Conservation (phyloP, 2,329 filamentous ascomycete species). For the Fusarium sp. region DNA sequence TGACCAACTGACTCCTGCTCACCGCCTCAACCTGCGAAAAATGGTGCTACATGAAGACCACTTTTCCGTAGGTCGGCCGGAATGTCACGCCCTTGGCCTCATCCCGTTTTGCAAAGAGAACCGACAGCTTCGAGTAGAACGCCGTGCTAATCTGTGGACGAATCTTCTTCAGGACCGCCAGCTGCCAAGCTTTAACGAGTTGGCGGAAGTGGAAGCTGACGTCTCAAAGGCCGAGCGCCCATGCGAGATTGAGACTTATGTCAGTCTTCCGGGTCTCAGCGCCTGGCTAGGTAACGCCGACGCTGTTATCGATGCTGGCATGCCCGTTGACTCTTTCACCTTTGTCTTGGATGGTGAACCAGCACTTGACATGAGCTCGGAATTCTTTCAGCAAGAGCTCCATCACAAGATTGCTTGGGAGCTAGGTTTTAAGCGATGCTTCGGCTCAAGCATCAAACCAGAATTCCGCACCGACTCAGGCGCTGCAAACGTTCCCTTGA, state of each 20-base stretch:
- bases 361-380: background rate
- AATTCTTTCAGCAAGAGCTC: background rate
- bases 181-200: no score
- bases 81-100: background rate
- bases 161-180: no score
- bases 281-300: slow-evolving; percentile 15
- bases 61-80: background rate
- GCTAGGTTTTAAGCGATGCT: no score
- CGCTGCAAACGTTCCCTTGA: no score
- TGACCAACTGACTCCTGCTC: background rate
- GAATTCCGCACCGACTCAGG: no score
- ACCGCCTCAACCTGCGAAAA: background rate
- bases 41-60: slow-evolving; percentile 17
- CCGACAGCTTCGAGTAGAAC: slow-evolving; percentile 15
- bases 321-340: background rate
- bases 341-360: slow-evolving; percentile 13
- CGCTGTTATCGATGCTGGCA: background rate
- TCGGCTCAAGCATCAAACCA: no score
- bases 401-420: background rate
- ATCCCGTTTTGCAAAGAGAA: slow-evolving; percentile 26
- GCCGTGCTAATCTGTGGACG: slow-evolving; percentile 12
- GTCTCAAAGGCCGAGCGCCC: no score
- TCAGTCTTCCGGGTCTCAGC: background rate
- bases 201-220: background rate
- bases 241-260: no score